phyloP scores from a whole-genome alignment of 495 filamentous ascomycete species.

The Hypoxylon intermedium region DNA sequence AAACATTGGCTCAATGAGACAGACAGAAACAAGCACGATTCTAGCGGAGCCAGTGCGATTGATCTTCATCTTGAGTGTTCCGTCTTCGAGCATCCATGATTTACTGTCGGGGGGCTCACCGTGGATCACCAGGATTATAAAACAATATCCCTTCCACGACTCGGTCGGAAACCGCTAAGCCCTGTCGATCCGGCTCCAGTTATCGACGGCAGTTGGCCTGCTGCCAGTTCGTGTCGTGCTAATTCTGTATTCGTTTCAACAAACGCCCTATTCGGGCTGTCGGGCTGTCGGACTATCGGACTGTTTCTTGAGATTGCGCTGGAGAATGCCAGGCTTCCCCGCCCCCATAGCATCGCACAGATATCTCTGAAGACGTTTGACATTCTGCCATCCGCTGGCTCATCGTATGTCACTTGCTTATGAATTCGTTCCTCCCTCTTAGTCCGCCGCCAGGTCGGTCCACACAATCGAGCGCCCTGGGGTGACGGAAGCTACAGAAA shows the following conservation, averaged over 20 bases:
- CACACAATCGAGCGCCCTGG: too few species aligned
- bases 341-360: neutral
- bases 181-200: slow-evolving; percentile 22
- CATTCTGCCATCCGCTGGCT: neutral
- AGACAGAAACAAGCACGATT: neutral
- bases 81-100: slow-evolving; percentile 6
- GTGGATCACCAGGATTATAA: slow-evolving; percentile 27
- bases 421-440: neutral
- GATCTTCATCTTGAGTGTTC: slow-evolving; percentile 34
- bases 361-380: neutral
- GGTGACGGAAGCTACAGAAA: neutral
- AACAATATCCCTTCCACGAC: slow-evolving; percentile 18
- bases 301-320: neutral
- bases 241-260: slow-evolving; percentile 18
- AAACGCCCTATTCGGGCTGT: slow-evolving; percentile 19
- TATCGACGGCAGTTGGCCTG: slow-evolving; percentile 22
- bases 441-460: too few species aligned
- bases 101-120: neutral
- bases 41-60: slow-evolving; percentile 12
- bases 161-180: slow-evolving; percentile 29
- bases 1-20: neutral
- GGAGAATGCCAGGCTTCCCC: neutral
- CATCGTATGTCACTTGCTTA: slow-evolving; percentile 12
- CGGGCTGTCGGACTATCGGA: neutral
- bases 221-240: neutral